Conservation (phyloP, 495 filamentous ascomycete genomes). For the Aspergillus indologenus region DNA sequence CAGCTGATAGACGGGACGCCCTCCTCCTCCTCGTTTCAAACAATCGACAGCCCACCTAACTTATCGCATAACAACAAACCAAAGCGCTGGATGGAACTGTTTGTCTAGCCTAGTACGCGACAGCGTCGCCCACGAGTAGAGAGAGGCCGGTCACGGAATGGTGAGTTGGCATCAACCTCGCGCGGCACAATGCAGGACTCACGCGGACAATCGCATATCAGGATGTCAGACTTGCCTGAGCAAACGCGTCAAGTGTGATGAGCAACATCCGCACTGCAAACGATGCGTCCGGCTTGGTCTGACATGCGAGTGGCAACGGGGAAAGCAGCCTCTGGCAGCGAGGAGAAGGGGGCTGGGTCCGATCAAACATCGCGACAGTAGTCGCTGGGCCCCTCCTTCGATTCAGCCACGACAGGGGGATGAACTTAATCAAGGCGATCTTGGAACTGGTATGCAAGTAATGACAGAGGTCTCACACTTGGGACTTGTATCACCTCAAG, state of each 20-base stretch:
- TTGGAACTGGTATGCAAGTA: no score
- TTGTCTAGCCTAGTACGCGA: no score
- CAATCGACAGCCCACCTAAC: no score
- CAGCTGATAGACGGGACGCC: no score
- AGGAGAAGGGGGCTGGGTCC: conserved; percentile 17
- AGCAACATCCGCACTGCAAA: conserved; percentile 12
- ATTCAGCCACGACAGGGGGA: conserved; percentile 6
- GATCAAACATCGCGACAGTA: conserved; percentile 11
- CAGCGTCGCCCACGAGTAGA: neutral
- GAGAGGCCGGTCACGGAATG: conserved; percentile 2
- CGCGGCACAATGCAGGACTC: neutral
- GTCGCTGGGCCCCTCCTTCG: conserved; percentile 9
- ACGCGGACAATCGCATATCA: neutral
- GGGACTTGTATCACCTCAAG: no score
- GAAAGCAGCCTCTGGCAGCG: conserved; percentile 8
- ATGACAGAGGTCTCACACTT: no score
- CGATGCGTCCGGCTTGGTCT: conserved; percentile 11
- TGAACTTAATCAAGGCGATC: no score
- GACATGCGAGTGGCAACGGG: conserved; percentile 13
- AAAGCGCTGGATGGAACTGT: no score
- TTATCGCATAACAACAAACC: no score
- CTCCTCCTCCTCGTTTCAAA: no score
- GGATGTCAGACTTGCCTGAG: conserved; percentile 14
- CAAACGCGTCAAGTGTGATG: conserved; percentile 20
- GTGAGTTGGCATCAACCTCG: neutral